These are phyloP conservation scores for Aspergillus hancockii DNA, from an alignment of 495 filamentous ascomycete genomes.

Conservation along the genomic window DNA sequence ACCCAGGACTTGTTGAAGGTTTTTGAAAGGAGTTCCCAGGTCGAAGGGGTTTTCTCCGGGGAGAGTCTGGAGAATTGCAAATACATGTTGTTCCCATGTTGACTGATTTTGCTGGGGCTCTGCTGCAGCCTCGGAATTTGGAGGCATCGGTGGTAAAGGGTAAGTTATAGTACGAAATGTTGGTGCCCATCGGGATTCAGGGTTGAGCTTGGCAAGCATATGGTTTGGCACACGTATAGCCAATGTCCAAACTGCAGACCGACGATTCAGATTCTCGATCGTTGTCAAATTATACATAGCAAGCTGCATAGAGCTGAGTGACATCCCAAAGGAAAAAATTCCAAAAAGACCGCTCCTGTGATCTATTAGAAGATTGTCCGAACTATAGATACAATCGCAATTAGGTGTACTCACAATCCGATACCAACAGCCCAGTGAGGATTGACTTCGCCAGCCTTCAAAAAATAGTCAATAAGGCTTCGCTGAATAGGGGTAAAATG, in stretches of 20 bases:
- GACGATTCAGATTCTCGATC: constrained; percentile 70
- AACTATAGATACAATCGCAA: no score
- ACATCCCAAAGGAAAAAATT: constrained; percentile 75
- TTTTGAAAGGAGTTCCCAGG: constrained; percentile 58
- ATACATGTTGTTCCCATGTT: constrained; percentile 54
- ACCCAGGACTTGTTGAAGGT: constrained; percentile 77
- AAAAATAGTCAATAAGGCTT: neutral
- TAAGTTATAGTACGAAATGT: constrained; percentile 52
- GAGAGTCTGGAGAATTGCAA: constrained; percentile 71
- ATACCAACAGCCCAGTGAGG: constrained; percentile 56
- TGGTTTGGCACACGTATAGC: constrained; percentile 70
- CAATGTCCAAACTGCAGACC: constrained; percentile 65
- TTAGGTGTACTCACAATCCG: constrained; percentile 50
- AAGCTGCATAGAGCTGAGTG: constrained; percentile 66
- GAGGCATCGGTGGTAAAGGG: constrained; percentile 28
- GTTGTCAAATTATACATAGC: constrained; percentile 73
- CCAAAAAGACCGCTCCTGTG: constrained; percentile 65
- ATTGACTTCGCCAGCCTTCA: constrained; percentile 39
- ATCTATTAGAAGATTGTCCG: constrained; percentile 8
- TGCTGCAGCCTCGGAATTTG: constrained; percentile 12
- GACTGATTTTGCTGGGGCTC: constrained; percentile 9
- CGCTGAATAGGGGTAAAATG: neutral
- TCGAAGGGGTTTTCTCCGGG: constrained; percentile 82
- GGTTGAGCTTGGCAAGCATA: constrained; percentile 37
- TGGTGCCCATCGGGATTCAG: constrained; percentile 39